Evolutionary conservation across 371 early-diverging fungal species (phyloP).

Genomic region (Apophysomyces variabilis): DNA sequence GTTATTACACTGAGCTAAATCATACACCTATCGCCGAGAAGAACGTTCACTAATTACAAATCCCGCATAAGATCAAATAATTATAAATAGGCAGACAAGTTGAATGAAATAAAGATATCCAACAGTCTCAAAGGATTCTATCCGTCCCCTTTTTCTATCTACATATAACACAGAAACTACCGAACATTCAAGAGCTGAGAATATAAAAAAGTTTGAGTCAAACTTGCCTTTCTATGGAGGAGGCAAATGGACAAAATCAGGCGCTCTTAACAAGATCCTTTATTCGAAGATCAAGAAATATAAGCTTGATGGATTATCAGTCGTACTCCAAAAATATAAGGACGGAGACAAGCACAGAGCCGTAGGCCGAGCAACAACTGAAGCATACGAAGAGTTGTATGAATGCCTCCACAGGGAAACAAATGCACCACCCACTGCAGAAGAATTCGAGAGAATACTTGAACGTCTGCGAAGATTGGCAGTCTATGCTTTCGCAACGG

Average conservation of each 20-base stretch:
- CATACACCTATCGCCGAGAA: too few relatives aligned
- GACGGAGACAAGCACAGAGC: neutral
- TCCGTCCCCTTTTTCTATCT: too few relatives aligned
- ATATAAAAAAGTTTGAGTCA: neutral
- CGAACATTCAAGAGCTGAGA: neutral
- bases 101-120: too few relatives aligned
- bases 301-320: neutral
- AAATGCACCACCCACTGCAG: neutral
- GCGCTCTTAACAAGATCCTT: neutral
- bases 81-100: too few relatives aligned
- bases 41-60: too few relatives aligned
- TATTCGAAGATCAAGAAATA: neutral
- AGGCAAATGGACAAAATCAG: slow-evolving; percentile 12
- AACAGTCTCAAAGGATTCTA: too few relatives aligned
- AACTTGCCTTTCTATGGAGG: neutral
- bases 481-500: slow-evolving; percentile 2
- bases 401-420: neutral
- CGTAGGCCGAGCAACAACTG: slow-evolving; percentile 15
- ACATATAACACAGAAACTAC: too few relatives aligned
- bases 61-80: too few relatives aligned
- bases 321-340: slow-evolving; percentile 2
- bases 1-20: too few relatives aligned
- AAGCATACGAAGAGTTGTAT: slow-evolving; percentile 7
- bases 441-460: neutral
- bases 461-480: neutral